Base-by-base conservation (phyloP, 345 rosid genomes). In the Eucalyptus polyanthemos region DNA sequence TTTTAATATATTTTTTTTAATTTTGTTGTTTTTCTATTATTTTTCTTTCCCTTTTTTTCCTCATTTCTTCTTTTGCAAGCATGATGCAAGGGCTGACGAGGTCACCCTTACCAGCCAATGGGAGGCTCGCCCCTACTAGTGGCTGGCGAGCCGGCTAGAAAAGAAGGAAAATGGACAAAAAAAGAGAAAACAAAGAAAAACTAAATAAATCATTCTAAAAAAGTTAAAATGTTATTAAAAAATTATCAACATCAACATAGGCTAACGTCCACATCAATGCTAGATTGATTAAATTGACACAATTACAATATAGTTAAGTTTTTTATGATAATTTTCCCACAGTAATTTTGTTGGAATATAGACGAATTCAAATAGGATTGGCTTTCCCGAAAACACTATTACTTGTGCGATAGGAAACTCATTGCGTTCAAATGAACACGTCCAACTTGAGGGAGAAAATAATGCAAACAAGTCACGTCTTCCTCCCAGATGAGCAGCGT, bases 61-160 rank as follows among this genome's bases (percentile, higher is more conserved):
- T 1, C 21, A 42, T 51, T 16, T 2, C 11, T 53, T 53, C 24
- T 53, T 53, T 53, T 19, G 56, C 24, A 0, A 7, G 56, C 56
- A 1, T 3, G 10, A 53, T 53, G 56, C 24, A 53, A 19, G 24
- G 24, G 58, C 0, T 8, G 5, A 53, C 4, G 10, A 53, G 24
- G 2, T 53, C 9, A 53, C 0, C 24, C 56, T 53, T 5, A 2
- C 11, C 0, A 19, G 24, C 58, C 25, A 53, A 2, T 51, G 56
- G 22, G 56, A 53, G 9, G 22, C 56, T 8, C 0, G 2, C 56
- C 24, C 56, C 2, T 51, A 0, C 4, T 1, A 51, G 9, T 51
- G 54, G 54, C 2, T 0, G 21, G 54, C 4, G 0, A 7, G 4
- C 0, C 4, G 9, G 9, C 56, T 3, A 53, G 9, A 53, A 8